Conservation (phyloP, 2,329 filamentous ascomycete genomes). For the Stachybotrys chartarum region DNA sequence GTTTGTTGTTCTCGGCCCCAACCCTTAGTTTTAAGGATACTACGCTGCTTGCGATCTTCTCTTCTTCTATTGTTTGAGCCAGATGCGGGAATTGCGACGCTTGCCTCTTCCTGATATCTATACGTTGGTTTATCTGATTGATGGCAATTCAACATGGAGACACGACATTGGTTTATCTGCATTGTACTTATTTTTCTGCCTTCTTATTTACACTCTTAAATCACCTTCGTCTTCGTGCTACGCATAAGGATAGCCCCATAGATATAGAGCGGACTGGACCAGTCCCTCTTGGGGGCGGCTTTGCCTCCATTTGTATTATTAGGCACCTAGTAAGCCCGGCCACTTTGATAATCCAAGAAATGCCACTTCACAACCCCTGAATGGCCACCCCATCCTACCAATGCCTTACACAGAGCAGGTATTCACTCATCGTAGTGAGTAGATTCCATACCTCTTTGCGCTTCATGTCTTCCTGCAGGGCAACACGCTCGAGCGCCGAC, state of each 20-base stretch:
- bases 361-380: no score
- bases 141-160: background rate
- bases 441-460: constrained; percentile 70
- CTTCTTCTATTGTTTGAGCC: no score
- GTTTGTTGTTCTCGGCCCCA: background rate
- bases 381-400: constrained; percentile 40
- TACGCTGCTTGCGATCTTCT: no score
- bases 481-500: constrained; percentile 78
- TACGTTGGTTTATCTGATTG: background rate
- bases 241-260: no score
- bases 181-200: background rate
- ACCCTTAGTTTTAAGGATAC: no score
- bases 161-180: background rate
- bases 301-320: no score
- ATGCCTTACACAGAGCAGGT: constrained; percentile 60
- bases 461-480: constrained; percentile 79
- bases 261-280: no score
- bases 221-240: no score
- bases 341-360: no score
- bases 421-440: constrained; percentile 58
- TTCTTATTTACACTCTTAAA: background rate
- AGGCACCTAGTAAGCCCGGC: no score
- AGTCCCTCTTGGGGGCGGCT: no score
- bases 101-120: background rate
- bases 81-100: background rate